Evolutionary conservation across 2,329 filamentous ascomycete species (phyloP), one percentile per base, ranked within the genome.

Genomic region (Fusarium luffae): DNA sequence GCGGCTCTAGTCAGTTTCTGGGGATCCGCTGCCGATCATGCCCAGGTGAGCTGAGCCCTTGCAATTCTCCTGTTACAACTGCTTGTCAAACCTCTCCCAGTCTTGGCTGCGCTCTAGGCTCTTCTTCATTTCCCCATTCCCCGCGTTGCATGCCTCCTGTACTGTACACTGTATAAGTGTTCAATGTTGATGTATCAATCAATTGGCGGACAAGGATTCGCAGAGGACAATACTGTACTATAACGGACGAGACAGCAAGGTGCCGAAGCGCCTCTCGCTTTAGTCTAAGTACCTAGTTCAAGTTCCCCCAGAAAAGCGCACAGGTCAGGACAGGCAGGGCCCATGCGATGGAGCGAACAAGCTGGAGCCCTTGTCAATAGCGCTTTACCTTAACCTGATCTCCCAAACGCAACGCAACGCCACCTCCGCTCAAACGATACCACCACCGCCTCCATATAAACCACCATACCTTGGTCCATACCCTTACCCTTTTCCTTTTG

Each of bases 401-500:
- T 60, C 55, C 51, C 63, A 52, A 52, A 52, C 49, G 49, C 49
- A 52, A 52, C 49, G 23, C 49, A 59, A 70, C 73, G 71, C 73
- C 73, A 75, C 72, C 72, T 74, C 72, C 70, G 66, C 72, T 69
- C 40, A 63, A 68, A 70, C 55, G 62, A 70, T 67, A 68, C 63
- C 62, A 72, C 69, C 64, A 55, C 57, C 52, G 46, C 64, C 62
- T 69, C 65, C 65, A 63, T 61, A 63, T 62, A 69, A 58, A 50
- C 37, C 48, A 55, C 32, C 51, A 57, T 59, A 55, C 40, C 49
- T 37, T 37, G 34, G 18, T 37, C 18, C 18, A 37, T 37, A n/a
- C 34, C 34, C 34, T 52, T 52, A 41, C 34, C 49, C 23, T 42
- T 50, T 50, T 37, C 34, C 34, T 32, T 50, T 52, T 42, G 49